phyloP scores from a whole-genome alignment of 106 monocot species.

The Dendrobium huoshanense region DNA sequence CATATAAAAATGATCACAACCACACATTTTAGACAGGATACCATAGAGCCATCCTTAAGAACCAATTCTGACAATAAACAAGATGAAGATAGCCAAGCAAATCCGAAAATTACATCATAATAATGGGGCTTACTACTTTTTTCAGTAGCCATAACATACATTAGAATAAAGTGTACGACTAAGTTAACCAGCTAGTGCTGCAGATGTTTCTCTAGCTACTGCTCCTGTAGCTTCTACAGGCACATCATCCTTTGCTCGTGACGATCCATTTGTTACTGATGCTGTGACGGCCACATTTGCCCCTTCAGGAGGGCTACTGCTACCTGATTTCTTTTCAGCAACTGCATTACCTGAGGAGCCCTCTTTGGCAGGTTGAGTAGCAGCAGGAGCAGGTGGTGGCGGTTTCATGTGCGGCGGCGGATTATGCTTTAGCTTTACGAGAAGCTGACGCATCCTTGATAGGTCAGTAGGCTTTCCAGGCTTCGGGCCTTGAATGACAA shows the following conservation, averaged over 20 bases:
- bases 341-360: slow-evolving; percentile 9
- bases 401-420: slow-evolving; percentile 66
- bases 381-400: slow-evolving; percentile 37
- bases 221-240: not conserved
- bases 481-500: slow-evolving; percentile 59
- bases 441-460: slow-evolving; percentile 53
- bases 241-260: not conserved
- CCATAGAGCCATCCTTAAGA: not conserved
- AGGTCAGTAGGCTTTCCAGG: slow-evolving; percentile 67
- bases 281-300: not conserved
- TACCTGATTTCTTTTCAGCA: slow-evolving; percentile 17
- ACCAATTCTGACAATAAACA: not conserved
- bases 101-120: not conserved
- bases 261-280: not conserved
- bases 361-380: not conserved
- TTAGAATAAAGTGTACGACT: not conserved
- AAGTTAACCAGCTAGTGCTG: not conserved
- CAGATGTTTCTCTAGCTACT: not conserved
- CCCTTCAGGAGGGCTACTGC: slow-evolving; percentile 9
- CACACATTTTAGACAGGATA: not conserved
- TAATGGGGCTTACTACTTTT: not conserved
- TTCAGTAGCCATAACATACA: not conserved
- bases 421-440: slow-evolving; percentile 50
- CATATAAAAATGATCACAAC: not conserved
- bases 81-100: not conserved